These are phyloP conservation scores for Schwanniomyces occidentalis DNA, from an alignment of 805 yeast species.

Conservation along the genomic window DNA sequence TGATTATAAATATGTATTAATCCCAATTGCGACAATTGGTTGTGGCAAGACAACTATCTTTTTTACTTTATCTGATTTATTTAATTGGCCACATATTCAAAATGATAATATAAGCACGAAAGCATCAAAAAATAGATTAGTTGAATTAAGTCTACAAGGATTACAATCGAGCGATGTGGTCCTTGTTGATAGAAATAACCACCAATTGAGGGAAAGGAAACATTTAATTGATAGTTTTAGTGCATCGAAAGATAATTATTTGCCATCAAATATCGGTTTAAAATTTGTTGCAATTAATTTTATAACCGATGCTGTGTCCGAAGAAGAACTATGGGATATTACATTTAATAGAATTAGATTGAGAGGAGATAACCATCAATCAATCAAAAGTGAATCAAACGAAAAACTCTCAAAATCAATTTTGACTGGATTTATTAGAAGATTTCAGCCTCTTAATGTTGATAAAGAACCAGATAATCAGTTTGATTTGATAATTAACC, in stretches of 20 bases:
- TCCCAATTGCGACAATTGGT: conserved; percentile 89
- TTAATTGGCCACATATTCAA: conserved; percentile 69
- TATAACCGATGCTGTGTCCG: conserved; percentile 34
- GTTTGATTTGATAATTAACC: conserved; percentile 66
- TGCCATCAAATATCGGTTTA: conserved; percentile 39
- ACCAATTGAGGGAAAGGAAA: conserved; percentile 64
- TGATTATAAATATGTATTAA: conserved; percentile 58
- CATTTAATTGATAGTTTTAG: conserved; percentile 59
- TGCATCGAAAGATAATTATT: conserved; percentile 42
- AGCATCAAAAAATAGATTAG: conserved; percentile 51
- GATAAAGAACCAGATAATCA: conserved; percentile 55
- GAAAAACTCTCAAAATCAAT: conserved; percentile 54
- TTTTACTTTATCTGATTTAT: conserved; percentile 54
- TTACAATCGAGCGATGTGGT: conserved; percentile 47
- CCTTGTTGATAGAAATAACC: conserved; percentile 83
- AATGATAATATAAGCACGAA: conserved; percentile 68
- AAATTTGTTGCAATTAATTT: conserved; percentile 72
- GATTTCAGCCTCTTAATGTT: conserved; percentile 63
- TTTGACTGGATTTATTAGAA: conserved; percentile 68
- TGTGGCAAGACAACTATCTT: conserved; percentile 92
- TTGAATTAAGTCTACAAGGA: conserved; percentile 42
- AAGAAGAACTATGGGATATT: conserved; percentile 42
- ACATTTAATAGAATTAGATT: conserved; percentile 59
- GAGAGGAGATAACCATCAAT: conserved; percentile 89
- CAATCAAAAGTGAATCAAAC: conserved; percentile 60